Evolutionary conservation across 1,139 yeast genomes (phyloP).

Genomic region (Diutina catenulata): DNA sequence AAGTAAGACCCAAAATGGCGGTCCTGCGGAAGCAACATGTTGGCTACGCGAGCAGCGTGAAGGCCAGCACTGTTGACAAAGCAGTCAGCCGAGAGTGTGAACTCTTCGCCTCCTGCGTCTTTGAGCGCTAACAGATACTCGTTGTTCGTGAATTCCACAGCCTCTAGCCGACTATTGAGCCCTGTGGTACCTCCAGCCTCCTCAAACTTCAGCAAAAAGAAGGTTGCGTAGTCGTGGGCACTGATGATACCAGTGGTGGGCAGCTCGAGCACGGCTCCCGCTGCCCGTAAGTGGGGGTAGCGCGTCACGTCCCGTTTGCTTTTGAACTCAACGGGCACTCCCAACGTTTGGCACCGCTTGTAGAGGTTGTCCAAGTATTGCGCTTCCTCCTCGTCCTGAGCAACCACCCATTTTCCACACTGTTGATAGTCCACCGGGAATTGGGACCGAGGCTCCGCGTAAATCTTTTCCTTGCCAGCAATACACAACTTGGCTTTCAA

Average conservation of each 20-base stretch:
- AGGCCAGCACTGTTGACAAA: slow-evolving; percentile 75
- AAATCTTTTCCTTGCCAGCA: slow-evolving; percentile 59
- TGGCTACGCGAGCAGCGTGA: slow-evolving; percentile 57
- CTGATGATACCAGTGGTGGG: slow-evolving; percentile 81
- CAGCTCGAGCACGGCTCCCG: slow-evolving; percentile 53
- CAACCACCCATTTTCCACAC: slow-evolving; percentile 87
- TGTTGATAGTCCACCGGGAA: slow-evolving; percentile 35
- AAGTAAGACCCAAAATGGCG: slow-evolving; percentile 48
- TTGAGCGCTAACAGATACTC: not conserved
- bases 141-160: slow-evolving; percentile 19
- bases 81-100: slow-evolving; percentile 39
- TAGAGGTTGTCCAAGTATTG: slow-evolving; percentile 45
- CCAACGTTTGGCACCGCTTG: slow-evolving; percentile 37
- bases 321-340: slow-evolving; percentile 51
- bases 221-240: slow-evolving; percentile 64
- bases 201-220: slow-evolving; percentile 40
- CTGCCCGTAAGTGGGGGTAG: slow-evolving; percentile 61
- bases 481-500: slow-evolving; percentile 63
- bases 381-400: slow-evolving; percentile 56
- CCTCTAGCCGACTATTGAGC: slow-evolving; percentile 44
- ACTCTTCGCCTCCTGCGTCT: slow-evolving; percentile 19
- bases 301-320: slow-evolving; percentile 28
- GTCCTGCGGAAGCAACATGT: slow-evolving; percentile 53
- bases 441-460: slow-evolving; percentile 24
- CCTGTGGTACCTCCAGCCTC: slow-evolving; percentile 56